Evolutionary conservation across 305 asterid species (phyloP).

Genomic region (Euphrasia arctica): DNA sequence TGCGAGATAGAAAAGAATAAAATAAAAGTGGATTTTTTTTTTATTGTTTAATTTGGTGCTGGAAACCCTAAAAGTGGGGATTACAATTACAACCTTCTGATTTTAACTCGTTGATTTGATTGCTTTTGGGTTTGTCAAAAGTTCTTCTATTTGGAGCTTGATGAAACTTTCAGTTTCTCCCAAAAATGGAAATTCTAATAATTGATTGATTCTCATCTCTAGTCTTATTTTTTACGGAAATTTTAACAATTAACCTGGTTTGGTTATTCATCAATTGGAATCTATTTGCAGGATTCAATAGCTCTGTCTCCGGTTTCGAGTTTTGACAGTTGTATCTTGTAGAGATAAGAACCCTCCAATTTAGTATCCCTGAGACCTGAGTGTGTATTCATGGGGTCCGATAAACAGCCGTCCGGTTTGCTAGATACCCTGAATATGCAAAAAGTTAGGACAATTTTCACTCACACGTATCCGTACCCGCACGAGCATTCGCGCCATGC

Average conservation of each 20-base stretch:
- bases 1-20: too few species aligned
- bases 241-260: background rate
- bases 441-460: conserved; percentile 87
- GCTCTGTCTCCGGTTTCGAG: conserved; percentile 17
- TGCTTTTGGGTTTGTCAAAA: conserved; percentile 13
- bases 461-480: conserved; percentile 94
- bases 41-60: too few species aligned
- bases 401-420: conserved; percentile 59
- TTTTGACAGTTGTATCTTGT: conserved; percentile 33
- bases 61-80: conserved; percentile 23
- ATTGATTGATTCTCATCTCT: too few species aligned
- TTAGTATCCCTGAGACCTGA: conserved; percentile 30
- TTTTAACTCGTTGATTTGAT: background rate
- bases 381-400: conserved; percentile 53
- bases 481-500: conserved; percentile 98
- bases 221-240: background rate
- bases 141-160: background rate
- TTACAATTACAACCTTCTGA: background rate
- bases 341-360: conserved; percentile 25
- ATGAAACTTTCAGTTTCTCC: background rate
- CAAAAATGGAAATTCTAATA: background rate
- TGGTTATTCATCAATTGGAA: background rate
- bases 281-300: conserved; percentile 29
- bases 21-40: background rate
- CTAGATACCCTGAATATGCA: conserved; percentile 84